A percentile compares a stretch with the other conserved stretches of the same genome.
Evolutionary conservation across 495 filamentous ascomycete species (phyloP).

Genomic region (Gamarada debralockiae): DNA sequence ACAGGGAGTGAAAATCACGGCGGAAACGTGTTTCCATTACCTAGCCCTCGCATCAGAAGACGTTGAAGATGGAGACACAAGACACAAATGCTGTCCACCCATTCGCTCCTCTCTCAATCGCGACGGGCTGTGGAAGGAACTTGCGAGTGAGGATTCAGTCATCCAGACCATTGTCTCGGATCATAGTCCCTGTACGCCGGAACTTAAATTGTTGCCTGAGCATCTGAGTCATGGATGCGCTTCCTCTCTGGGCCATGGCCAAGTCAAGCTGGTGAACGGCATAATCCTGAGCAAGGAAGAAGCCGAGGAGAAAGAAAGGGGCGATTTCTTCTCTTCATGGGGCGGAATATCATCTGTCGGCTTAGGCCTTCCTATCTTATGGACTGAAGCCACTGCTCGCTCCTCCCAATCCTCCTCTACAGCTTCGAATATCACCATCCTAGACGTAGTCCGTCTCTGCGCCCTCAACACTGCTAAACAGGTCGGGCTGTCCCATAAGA

Average conservation of each 20-base stretch:
- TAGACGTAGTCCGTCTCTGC: conserved; percentile 82
- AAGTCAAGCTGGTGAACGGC: conserved; percentile 15
- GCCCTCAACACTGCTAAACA: conserved; percentile 84
- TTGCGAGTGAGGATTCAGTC: conserved; percentile 66
- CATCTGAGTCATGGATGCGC: conserved; percentile 43
- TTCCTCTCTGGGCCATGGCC: conserved; percentile 19
- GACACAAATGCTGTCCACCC: conserved; percentile 97
- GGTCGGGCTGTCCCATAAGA: conserved; percentile 77
- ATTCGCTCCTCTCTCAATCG: conserved; percentile 84
- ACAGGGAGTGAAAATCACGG: conserved; percentile 84
- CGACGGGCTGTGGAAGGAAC: conserved; percentile 82
- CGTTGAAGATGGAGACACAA: conserved; percentile 83
- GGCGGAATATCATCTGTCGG: conserved; percentile 94
- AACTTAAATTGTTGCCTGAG: conserved; percentile 82
- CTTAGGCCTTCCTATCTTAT: conserved; percentile 84
- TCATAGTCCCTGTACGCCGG: conserved; percentile 92
- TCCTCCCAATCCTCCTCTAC: conserved; percentile 36
- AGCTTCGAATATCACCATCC: conserved; percentile 38
- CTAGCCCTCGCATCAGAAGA: conserved; percentile 85
- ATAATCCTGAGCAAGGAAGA: conserved; percentile 16
- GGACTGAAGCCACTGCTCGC: conserved; percentile 68
- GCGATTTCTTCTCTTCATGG: conserved; percentile 95
- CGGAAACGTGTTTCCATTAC: conserved; percentile 98
- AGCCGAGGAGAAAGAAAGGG: conserved; percentile 37
- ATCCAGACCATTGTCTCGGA: conserved; percentile 96